phyloP scores from a whole-genome alignment of 768 basidiomycete species.

The Suillus placidus region DNA sequence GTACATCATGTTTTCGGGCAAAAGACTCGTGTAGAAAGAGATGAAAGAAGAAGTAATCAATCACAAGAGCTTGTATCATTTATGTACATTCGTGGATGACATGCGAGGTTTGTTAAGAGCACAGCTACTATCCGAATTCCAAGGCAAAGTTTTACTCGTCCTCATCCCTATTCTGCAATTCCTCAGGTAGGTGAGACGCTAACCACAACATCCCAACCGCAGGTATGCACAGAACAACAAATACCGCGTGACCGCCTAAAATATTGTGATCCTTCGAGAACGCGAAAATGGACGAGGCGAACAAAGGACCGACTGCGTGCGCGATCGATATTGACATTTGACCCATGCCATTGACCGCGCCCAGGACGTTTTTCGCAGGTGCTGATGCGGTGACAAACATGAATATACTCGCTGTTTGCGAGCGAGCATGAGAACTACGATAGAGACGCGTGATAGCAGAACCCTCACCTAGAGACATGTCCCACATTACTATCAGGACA shows the following conservation, averaged over 20 bases:
- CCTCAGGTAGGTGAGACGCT: conserved; percentile 41
- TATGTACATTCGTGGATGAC: conserved; percentile 1
- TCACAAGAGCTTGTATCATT: conserved; percentile 37
- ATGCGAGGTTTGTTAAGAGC: background rate
- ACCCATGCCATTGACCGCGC: conserved; percentile 55
- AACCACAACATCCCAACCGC: conserved; percentile 28
- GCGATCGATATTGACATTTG: conserved; percentile 54
- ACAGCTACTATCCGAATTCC: too few species aligned
- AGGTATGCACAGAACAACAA: conserved; percentile 36
- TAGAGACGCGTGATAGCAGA: background rate
- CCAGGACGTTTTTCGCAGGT: conserved; percentile 41
- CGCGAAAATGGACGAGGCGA: conserved; percentile 60
- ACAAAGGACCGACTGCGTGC: conserved; percentile 54
- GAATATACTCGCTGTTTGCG: conserved; percentile 30
- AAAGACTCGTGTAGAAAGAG: conserved; percentile 22
- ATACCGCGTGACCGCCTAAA: conserved; percentile 51
- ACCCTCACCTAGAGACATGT: conserved; percentile 58
- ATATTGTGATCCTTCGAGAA: conserved; percentile 47
- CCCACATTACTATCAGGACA: conserved; percentile 47
- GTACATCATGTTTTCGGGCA: conserved; percentile 30
- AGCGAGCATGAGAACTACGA: background rate
- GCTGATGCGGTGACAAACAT: conserved; percentile 35
- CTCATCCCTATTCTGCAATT: conserved; percentile 39
- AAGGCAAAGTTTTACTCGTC: background rate
- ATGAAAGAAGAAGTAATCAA: conserved; percentile 33